Evolutionary conservation across 2,329 filamentous ascomycete genomes (phyloP).

Genomic region (Coniella vitis): DNA sequence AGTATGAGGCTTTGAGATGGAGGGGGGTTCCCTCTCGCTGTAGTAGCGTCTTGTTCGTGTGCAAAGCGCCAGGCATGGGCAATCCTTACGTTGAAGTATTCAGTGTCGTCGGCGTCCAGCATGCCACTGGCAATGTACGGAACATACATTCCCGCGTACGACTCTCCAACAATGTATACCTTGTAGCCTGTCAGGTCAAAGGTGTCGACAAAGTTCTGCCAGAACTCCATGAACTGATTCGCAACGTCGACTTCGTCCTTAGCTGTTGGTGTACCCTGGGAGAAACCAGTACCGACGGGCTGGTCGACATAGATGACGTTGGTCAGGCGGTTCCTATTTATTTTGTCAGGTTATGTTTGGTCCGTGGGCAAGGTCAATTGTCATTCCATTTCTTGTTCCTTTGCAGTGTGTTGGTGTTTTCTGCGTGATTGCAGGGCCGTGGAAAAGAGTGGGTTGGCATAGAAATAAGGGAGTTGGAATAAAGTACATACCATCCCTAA

Average conservation of each 20-base stretch:
- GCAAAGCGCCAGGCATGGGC: too few relatives aligned
- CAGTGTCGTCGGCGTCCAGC: constrained; percentile 55
- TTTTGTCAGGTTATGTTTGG: background rate
- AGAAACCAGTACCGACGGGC: constrained; percentile 61
- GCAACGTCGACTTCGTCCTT: constrained; percentile 62
- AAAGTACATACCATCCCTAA: constrained; percentile 2
- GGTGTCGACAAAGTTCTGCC: constrained; percentile 67
- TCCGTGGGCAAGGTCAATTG: too few relatives aligned
- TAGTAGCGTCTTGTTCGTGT: background rate
- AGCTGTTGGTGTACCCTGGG: constrained; percentile 56
- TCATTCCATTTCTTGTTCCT: too few relatives aligned
- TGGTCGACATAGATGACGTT: constrained; percentile 73
- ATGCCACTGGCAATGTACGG: constrained; percentile 66
- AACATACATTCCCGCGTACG: constrained; percentile 61
- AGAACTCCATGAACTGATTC: constrained; percentile 67
- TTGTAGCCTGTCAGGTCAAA: constrained; percentile 62
- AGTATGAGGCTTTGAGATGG: background rate
- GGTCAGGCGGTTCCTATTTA: constrained; percentile 55
- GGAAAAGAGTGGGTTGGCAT: too few relatives aligned
- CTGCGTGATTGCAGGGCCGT: too few relatives aligned
- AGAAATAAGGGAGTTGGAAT: too few relatives aligned
- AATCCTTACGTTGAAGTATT: constrained; percentile 54
- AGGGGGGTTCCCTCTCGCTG: too few relatives aligned
- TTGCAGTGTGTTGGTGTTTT: too few relatives aligned
- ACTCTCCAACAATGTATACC: constrained; percentile 68